Percentiles rank a stretch among this genome's conserved stretches.
Conservation (phyloP, 140 eudicot genomes). For the Senecio squalidus region DNA sequence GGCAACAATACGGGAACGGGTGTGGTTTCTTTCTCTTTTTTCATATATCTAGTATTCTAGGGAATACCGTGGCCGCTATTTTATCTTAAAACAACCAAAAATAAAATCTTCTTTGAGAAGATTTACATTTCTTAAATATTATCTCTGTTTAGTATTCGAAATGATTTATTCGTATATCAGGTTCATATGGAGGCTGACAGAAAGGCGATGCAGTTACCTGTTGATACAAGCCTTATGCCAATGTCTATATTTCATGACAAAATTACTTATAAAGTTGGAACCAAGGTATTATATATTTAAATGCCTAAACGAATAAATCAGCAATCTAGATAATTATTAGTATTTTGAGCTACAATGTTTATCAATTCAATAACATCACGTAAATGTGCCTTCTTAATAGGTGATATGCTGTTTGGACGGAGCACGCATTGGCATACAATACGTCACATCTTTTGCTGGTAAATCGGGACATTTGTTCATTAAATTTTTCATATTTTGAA, state of each 20-base stretch:
- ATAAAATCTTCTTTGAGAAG: background rate
- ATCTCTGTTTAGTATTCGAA: background rate
- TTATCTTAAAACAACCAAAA: background rate
- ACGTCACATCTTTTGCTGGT: slow-evolving; percentile 93
- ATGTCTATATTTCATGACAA: slow-evolving; percentile 46
- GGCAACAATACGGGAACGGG: slow-evolving; percentile 96
- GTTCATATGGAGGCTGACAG: slow-evolving; percentile 97
- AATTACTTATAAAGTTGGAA: slow-evolving; percentile 84
- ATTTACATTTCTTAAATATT: background rate
- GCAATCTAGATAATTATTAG: no score
- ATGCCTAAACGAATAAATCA: background rate
- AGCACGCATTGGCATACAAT: slow-evolving; percentile 90
- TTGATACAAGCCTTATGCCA: slow-evolving; percentile 40
- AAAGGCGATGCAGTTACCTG: slow-evolving; percentile 54
- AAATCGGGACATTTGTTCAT: background rate
- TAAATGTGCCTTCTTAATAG: slow-evolving; percentile 39
- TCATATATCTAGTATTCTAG: background rate
- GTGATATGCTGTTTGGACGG: slow-evolving; percentile 89
- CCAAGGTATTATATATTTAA: slow-evolving; percentile 49
- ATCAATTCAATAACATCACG: no score
- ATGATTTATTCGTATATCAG: slow-evolving; percentile 20
- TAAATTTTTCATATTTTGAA: background rate
- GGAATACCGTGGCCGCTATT: background rate
- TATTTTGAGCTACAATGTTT: no score
- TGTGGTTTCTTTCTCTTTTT: slow-evolving; percentile 26